A percentile compares a stretch with the other conserved stretches of the same genome.
phyloP scores from a whole-genome alignment of 805 yeast species.

The Wickerhamiella domercqiae region DNA sequence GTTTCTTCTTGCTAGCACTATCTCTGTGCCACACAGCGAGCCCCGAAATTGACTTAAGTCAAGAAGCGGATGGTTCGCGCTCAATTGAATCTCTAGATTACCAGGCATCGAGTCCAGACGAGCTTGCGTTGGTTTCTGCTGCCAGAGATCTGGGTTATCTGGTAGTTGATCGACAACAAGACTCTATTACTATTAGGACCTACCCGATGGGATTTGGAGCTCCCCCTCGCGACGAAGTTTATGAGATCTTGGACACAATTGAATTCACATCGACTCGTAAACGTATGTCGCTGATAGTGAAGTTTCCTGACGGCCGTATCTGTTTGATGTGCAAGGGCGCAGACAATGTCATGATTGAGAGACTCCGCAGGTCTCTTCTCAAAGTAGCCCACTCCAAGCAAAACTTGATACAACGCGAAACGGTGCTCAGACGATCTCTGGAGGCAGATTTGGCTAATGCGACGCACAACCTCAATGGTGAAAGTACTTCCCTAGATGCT shows the following conservation, averaged over 20 bases:
- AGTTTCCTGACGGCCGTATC: conserved; percentile 59
- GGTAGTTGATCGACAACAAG: conserved; percentile 53
- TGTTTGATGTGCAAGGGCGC: conserved; percentile 90
- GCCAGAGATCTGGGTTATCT: conserved; percentile 91
- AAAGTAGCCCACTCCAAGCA: conserved; percentile 49
- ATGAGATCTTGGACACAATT: conserved; percentile 61
- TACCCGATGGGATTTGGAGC: conserved; percentile 70
- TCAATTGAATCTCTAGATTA: conserved; percentile 55
- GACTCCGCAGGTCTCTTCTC: conserved; percentile 34
- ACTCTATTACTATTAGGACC: conserved; percentile 47
- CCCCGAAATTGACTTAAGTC: conserved; percentile 38
- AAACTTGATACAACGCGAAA: conserved; percentile 40
- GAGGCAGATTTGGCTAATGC: conserved; percentile 40
- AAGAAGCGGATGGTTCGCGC: conserved; percentile 17
- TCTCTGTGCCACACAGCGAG: conserved; percentile 85
- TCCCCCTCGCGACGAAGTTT: conserved; percentile 49
- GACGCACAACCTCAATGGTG: conserved; percentile 3
- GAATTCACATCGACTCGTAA: conserved; percentile 82
- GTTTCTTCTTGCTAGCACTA: conserved; percentile 62
- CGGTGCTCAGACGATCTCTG: conserved; percentile 48
- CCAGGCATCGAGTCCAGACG: conserved; percentile 95
- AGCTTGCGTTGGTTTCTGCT: conserved; percentile 80
- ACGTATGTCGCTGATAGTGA: conserved; percentile 81
- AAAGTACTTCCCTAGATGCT: conserved; percentile 8
- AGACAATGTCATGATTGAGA: conserved; percentile 72